A percentile compares a stretch with the other conserved stretches of the same genome.
Conservation (phyloP, 2,329 filamentous ascomycete genomes). For the Cyphellophora europaea region DNA sequence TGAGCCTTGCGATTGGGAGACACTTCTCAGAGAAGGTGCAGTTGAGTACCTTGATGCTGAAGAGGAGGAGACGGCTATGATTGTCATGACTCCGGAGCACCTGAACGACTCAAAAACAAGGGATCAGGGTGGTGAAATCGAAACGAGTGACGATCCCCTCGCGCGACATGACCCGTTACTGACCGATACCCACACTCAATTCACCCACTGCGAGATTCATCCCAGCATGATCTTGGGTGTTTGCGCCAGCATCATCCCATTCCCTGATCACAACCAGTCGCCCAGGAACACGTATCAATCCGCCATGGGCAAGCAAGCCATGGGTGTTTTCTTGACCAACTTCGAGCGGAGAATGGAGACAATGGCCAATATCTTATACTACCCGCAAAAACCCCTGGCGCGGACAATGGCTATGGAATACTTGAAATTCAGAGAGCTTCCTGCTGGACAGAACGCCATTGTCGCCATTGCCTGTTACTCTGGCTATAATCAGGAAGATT, state of each 20-base stretch:
- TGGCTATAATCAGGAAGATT: conserved; percentile 99
- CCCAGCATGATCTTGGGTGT: conserved; percentile 98
- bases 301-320: conserved; percentile 99
- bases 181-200: conserved; percentile 79
- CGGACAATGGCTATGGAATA: conserved; percentile 98
- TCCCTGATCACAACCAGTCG: conserved; percentile 96
- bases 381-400: conserved; percentile 92
- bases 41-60: conserved; percentile 97
- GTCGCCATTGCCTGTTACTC: conserved; percentile 97
- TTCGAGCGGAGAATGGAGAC: conserved; percentile 97
- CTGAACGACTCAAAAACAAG: conserved; percentile 66
- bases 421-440: conserved; percentile 92
- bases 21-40: conserved; percentile 71
- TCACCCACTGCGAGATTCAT: conserved; percentile 98
- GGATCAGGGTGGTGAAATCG: conserved; percentile 55
- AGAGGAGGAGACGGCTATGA: conserved; percentile 98
- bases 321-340: conserved; percentile 98
- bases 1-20: conserved; percentile 73
- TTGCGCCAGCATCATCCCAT: conserved; percentile 97
- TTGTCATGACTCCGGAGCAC: conserved; percentile 96
- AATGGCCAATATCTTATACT: conserved; percentile 98
- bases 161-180: conserved; percentile 80
- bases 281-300: conserved; percentile 99
- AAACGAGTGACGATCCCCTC: conserved; percentile 65
- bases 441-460: conserved; percentile 95